Evolutionary conservation across 1,284 basidiomycete species (phyloP), one percentile per base, ranked within the genome.

Genomic region (Ganoderma lucidum): DNA sequence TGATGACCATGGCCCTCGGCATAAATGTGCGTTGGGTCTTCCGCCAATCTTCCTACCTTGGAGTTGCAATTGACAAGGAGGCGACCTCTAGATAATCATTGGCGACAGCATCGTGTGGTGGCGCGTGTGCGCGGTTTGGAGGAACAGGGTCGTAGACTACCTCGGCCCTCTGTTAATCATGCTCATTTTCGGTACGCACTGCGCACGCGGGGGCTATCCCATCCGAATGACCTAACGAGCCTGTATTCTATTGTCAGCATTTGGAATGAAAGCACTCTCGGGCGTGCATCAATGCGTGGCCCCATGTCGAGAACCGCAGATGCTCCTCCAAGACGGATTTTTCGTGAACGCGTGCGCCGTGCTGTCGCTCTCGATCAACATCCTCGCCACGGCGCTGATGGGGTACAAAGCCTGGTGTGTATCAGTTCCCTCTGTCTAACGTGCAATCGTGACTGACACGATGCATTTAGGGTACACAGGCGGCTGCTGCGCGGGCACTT

Each of bases 21-120:
- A n/a, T 39, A 19, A 59, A 59, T 39, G 56, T 39, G 19, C 10
- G 56, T 12, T 12, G 8, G 19, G 1, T 30, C 32, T n/a, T 17
- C 15, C 35, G 14, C 15, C 56, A 32, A 19, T 32, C 56, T 28
- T 30, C 19, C 51, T 15, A 12, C 32, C 9, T 58, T 6, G 15
- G 35, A 37, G 6, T 15, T 59, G 19, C 6, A 3, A 48, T 17
- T 48, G n/a, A 48, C 45, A 23, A 23, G 9, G 3, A 8, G 6
- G 6, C 35, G 19, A 19, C 35, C 19, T 10, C 6, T 35, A 58
- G 56, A n/a, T 58, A 17, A 17, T 19, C 1, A 58, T 58, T 17
- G 56, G 56, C 32, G 56, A 58, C 35, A 58, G 56, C 56, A 32
- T 58, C 30, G 56, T 58, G 17, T 58, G 56, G 56, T 58, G 56